Base-by-base conservation (phyloP, 768 basidiomycete species). In the Rhizopogon vinicolor region DNA sequence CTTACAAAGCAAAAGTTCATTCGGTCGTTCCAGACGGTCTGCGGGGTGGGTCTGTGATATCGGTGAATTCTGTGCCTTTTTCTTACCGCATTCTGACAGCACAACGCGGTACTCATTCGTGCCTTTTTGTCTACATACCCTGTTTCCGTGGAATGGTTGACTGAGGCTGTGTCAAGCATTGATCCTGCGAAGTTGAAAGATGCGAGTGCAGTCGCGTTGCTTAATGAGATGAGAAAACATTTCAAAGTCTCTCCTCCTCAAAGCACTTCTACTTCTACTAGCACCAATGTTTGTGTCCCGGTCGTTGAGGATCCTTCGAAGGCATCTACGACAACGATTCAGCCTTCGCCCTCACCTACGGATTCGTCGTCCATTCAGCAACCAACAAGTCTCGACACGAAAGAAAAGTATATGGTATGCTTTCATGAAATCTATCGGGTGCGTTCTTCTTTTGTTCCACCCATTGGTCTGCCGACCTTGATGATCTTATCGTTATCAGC, bases 21-120 rank as follows among this genome's bases (percentile, higher is more conserved):
- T 28, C 57, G 54, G 18, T 41, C 41, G 28, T 71, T 69, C 33
- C 69, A 65, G 39, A 18, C 6, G 1, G 62, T 59, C 13, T 48
- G 60, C 7, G 52, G 59, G 42, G 68, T 69, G 49, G 4, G 68
- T 58, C 13, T 39, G 46, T 49, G 33, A 37, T 5, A 8, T 37
- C 16, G 48, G 19, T 49, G 14, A 37, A 37, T 49, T 25, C 2
- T 37, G 19, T 37, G 14, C 48, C 14, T 35, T 35, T 2, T 19
- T 35, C 9, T n/a, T 14, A 37, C 22, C 16, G 16, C 14, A 37
- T 22, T 25, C 5, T 25, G 19, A 37, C 35, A 28, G 52, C 40
- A 18, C 5, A 10, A 44, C 12, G 13, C 16, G 16, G 5, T 8
- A 9, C 25, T 35, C 1, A 28, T 56, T 44, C 22, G 37, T n/a